phyloP scores from a whole-genome alignment of 805 yeast genomes.

The Komagataella pseudopastoris region DNA sequence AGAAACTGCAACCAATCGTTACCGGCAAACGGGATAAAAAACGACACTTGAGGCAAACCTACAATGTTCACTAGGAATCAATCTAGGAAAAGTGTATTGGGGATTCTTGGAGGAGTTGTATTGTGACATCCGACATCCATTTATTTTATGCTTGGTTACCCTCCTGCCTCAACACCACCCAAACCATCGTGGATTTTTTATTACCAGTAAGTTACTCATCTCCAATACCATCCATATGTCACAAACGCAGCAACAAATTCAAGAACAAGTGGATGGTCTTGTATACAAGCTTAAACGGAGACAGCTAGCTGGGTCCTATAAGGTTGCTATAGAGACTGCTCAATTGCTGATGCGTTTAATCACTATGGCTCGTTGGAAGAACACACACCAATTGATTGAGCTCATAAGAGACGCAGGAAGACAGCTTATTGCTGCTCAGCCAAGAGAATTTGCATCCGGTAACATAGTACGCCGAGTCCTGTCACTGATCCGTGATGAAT shows the following conservation, averaged over 20 bases:
- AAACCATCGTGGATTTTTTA: neutral
- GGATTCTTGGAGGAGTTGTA: neutral
- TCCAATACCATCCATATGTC: neutral
- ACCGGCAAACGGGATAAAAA: constrained; percentile 10
- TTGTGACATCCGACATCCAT: neutral
- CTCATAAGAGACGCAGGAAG: constrained; percentile 67
- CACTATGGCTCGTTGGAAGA: constrained; percentile 81
- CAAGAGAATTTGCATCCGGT: constrained; percentile 80
- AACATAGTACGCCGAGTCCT: constrained; percentile 84
- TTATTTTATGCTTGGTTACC: neutral
- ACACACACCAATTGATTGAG: constrained; percentile 55
- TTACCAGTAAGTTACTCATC: neutral
- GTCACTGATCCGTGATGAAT: constrained; percentile 78
- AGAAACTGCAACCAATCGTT: constrained; percentile 19
- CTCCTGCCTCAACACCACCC: neutral
- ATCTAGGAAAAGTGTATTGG: neutral
- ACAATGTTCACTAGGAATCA: constrained; percentile 6
- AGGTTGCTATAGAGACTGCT: constrained; percentile 77
- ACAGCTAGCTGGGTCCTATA: constrained; percentile 69
- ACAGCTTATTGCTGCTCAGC: constrained; percentile 64
- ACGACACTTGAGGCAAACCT: constrained; percentile 7
- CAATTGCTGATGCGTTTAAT: constrained; percentile 79
- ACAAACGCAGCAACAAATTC: constrained; percentile 3
- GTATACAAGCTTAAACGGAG: constrained; percentile 58
- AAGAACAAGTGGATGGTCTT: constrained; percentile 17